Base-by-base conservation (phyloP, 2,329 filamentous ascomycete species). In the Raffaelea arxii region DNA sequence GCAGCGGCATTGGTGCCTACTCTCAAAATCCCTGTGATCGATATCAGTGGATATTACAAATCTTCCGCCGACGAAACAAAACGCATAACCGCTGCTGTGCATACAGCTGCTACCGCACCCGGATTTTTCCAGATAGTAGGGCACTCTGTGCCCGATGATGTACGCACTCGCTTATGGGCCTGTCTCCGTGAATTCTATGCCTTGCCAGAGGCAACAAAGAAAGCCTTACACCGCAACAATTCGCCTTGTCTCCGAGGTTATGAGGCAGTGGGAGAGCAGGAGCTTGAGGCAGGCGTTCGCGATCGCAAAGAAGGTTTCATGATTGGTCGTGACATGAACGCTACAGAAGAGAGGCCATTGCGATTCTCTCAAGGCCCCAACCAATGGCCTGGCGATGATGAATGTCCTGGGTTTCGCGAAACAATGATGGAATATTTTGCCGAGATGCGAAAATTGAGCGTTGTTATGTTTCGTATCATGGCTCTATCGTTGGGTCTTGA, bases 401-500 rank as follows among this genome's bases (percentile, higher is more conserved):
- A 25, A 7, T 25, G 47, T 19, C 44, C 51, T 1, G 45, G 36
- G 23, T 50, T 51, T 40, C 38, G 30, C 10, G 19, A 21, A 3
- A 38, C 42, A 3, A 36, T 38, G 25, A 50, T 46, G 45, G 44
- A 43, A 22, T 53, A 53, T 37, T 51, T 47, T 36, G 37, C 16
- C 18, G 46, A 44, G 12, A 24, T 46, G 14, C 47, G 41, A 11
- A 9, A n/a, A 25, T 43, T 53, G 9, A 46, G 43, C 35, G 24
- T 25, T 1, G 24, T 32, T 38, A 40, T 53, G 43, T 46, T 53
- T 12, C 49, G 46, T 4, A 23, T 48, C 10, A 41, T 49, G 61
- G 64, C 55, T 64, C 70, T 70, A 70, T 54, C 60, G 60, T 2
- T 68, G 59, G 51, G 64, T 62, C 48, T 57, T 62, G 64, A 65